These are phyloP conservation scores for Irpex lacteus DNA, from an alignment of 1,284 basidiomycete genomes.

Conservation along the genomic window DNA sequence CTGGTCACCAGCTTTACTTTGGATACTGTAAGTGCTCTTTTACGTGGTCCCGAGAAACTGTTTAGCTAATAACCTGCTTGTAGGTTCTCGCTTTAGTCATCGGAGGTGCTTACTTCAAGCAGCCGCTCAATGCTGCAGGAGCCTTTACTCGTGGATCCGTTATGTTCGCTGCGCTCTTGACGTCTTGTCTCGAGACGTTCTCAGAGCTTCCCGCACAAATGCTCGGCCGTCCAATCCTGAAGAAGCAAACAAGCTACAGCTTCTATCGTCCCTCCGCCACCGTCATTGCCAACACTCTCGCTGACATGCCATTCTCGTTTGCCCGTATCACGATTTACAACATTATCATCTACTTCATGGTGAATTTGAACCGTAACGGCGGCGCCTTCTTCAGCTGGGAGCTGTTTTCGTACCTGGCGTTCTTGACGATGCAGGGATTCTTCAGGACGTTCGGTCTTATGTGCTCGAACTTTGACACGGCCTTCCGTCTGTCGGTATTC, in stretches of 20 bases:
- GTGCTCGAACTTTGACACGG: constrained; percentile 62
- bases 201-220: constrained; percentile 71
- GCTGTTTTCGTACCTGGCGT: constrained; percentile 59
- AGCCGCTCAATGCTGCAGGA: constrained; percentile 72
- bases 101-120: constrained; percentile 73
- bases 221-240: constrained; percentile 73
- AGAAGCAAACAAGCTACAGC: constrained; percentile 75
- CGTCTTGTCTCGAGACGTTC: constrained; percentile 77
- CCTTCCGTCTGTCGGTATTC: constrained; percentile 59
- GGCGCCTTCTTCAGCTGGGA: constrained; percentile 75
- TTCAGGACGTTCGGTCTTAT: constrained; percentile 70
- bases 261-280: constrained; percentile 81
- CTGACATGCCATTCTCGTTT: constrained; percentile 77
- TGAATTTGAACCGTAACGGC: constrained; percentile 55
- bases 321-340: constrained; percentile 62
- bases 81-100: constrained; percentile 67
- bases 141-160: constrained; percentile 88
- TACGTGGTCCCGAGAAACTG: background rate
- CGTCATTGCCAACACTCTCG: constrained; percentile 69
- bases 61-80: background rate
- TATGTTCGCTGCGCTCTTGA: constrained; percentile 74
- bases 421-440: constrained; percentile 69
- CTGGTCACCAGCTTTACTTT: constrained; percentile 69
- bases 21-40: constrained; percentile 40
- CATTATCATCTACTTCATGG: constrained; percentile 76